Evolutionary conservation across 208 protist genomes (phyloP), one percentile per base, ranked within the genome.

Genomic region (Trypanosoma vivax): DNA sequence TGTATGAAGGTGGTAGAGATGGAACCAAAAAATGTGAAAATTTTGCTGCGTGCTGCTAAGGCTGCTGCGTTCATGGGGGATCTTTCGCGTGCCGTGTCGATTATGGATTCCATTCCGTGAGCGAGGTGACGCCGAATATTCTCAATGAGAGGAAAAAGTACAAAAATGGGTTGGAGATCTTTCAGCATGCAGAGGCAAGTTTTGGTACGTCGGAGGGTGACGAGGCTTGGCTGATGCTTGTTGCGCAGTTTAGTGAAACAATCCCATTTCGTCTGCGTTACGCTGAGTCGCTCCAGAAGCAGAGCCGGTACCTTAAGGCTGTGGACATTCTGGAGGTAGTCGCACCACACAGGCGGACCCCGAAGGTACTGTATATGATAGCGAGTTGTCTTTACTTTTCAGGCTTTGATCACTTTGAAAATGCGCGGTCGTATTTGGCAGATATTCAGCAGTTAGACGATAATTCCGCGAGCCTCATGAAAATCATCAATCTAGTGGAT

Each of bases 331-430:
- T 91, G 18, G 78, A 89, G 39, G 78, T 72, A 13, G 57, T 90
- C 10, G 50, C 76, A 13, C 25, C 53, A 11, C 72, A 72, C n/a
- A 46, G 68, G 7, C 69, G 82, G 21, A 71, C 82, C 13, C 76
- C 83, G 23, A 45, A 56, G n/a, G 47, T 85, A 50, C 75, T 53
- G 48, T 56, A 71, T 21, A 65, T 82, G 30, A 74, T 94, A 71
- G 79, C 79, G 3, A 60, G 75, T 29, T 84, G 83, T 50, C 61
- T 89, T n/a, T 94, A 84, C 56, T 48, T 82, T 10, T 84, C 70
- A 24, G 87, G 87, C 5, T 94, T 94, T 68, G 87, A 90, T 59
- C 63, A 76, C 59, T 91, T 94, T 68, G 78, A 94, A 33, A 69
- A 70, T 4, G 83, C 87, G 24, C 73, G 71, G 41, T 53, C 62